phyloP scores from a whole-genome alignment of 352 stramenopile species.

The Ophiocytium majus region DNA sequence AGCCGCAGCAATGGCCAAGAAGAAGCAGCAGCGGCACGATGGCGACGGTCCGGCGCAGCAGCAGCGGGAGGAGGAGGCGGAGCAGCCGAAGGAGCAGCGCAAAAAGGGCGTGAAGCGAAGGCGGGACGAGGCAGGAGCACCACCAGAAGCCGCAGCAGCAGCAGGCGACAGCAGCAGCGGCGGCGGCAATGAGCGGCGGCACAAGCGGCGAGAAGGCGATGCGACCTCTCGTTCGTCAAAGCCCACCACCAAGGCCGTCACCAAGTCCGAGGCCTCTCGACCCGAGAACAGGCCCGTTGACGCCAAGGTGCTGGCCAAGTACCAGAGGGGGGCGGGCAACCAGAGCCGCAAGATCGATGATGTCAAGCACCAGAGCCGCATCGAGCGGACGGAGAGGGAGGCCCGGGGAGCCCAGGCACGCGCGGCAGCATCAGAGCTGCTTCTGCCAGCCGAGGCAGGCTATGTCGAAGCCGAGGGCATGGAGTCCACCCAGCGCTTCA shows the following conservation, averaged over 20 bases:
- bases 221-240: too few species aligned
- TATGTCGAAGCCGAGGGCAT: constrained; percentile 90
- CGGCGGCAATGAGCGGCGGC: too few species aligned
- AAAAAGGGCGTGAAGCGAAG: too few species aligned
- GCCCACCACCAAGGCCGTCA: background rate
- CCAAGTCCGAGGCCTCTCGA: background rate
- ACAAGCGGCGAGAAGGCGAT: too few species aligned
- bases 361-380: constrained; percentile 76
- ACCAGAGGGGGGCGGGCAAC: constrained; percentile 3
- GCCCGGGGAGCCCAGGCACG: constrained; percentile 74
- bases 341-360: constrained; percentile 65
- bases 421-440: constrained; percentile 80
- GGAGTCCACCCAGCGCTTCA: constrained; percentile 92
- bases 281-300: constrained; percentile 23
- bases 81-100: too few species aligned
- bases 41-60: too few species aligned
- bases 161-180: too few species aligned
- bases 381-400: constrained; percentile 72
- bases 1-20: too few species aligned
- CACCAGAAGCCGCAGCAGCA: too few species aligned
- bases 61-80: too few species aligned
- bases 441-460: constrained; percentile 76
- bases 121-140: too few species aligned
- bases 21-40: too few species aligned
- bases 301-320: background rate